phyloP scores from a whole-genome alignment of 2,329 filamentous ascomycete species.

The Aureobasidium melanogenum region DNA sequence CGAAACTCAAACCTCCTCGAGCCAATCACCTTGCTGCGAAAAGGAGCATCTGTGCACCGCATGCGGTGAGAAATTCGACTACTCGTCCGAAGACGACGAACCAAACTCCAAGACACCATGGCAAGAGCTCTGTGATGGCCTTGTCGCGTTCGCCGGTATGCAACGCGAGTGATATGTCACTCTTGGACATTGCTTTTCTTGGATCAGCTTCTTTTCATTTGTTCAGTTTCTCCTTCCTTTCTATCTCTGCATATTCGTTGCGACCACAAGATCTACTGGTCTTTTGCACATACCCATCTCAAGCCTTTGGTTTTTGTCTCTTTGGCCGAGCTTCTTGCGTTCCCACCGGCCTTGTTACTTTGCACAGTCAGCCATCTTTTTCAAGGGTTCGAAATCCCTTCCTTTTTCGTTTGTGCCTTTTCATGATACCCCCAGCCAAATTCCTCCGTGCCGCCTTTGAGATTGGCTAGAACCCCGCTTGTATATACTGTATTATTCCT shows the following conservation, averaged over 20 bases:
- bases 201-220: not conserved
- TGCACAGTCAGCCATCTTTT: not conserved
- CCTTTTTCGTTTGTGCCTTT: not conserved
- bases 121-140: constrained; percentile 26
- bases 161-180: constrained; percentile 15
- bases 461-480: not conserved
- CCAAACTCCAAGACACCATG: constrained; percentile 21
- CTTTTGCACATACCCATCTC: not conserved
- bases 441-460: not conserved
- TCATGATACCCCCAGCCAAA: not conserved
- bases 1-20: not conserved
- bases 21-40: not conserved
- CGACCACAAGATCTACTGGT: not conserved
- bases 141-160: constrained; percentile 25
- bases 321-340: not conserved
- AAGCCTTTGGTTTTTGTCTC: not conserved
- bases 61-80: constrained; percentile 3
- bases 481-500: not conserved
- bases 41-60: constrained; percentile 1
- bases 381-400: not conserved
- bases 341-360: not conserved
- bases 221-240: not conserved
- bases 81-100: constrained; percentile 8
- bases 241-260: not conserved
- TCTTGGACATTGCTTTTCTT: not conserved